These are phyloP conservation scores for Quercus lobata DNA, from an alignment of 331 rosid species.

Conservation along the genomic window DNA sequence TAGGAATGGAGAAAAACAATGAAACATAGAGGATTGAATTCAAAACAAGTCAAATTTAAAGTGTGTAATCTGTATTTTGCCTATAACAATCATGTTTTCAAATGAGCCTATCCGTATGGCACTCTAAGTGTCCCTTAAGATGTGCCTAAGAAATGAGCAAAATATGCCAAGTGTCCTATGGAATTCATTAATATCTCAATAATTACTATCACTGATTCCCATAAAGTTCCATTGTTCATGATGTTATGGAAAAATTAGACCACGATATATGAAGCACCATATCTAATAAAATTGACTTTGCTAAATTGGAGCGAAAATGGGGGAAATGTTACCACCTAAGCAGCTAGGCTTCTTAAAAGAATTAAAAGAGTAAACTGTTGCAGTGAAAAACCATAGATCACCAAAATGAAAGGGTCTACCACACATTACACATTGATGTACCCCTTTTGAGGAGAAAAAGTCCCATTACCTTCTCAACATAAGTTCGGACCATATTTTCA, in stretches of 20 bases:
- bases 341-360: not conserved
- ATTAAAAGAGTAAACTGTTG: not conserved
- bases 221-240: not conserved
- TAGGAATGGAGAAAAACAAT: too few species aligned
- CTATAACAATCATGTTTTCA: too few species aligned
- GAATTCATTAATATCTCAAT: not conserved
- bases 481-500: conserved; percentile 84
- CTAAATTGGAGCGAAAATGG: not conserved
- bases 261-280: not conserved
- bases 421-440: not conserved
- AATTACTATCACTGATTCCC: not conserved
- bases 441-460: not conserved
- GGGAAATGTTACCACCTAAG: not conserved
- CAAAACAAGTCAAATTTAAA: too few species aligned
- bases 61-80: too few species aligned
- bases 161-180: not conserved
- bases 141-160: too few species aligned
- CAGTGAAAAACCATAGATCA: not conserved
- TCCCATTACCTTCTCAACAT: conserved; percentile 74
- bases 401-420: not conserved
- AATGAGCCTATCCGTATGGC: too few species aligned
- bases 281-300: not conserved
- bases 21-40: too few species aligned
- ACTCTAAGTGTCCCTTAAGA: too few species aligned
- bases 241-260: not conserved